Evolutionary conservation across 768 basidiomycete species (phyloP).

Genomic region (Gyrodon lividus): DNA sequence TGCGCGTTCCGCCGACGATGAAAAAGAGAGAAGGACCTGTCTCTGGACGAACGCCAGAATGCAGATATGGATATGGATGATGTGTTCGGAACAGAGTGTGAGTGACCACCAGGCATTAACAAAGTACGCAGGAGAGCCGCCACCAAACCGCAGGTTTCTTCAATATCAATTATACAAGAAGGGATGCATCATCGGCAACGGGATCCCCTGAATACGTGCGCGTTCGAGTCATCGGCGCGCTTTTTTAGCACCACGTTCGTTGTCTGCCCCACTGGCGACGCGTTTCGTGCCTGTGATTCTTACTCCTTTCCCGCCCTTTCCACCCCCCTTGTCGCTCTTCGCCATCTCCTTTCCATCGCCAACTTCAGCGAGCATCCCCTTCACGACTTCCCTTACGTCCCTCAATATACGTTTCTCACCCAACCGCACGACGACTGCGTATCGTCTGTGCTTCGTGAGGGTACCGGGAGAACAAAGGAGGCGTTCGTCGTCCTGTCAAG

Average conservation of each 20-base stretch:
- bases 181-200: no score
- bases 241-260: slow-evolving; percentile 17
- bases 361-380: slow-evolving; percentile 7
- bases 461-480: slow-evolving; percentile 29
- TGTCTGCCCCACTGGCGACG: slow-evolving; percentile 3
- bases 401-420: slow-evolving; percentile 76
- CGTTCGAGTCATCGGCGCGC: slow-evolving; percentile 16
- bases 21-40: no score
- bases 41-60: no score
- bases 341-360: slow-evolving; percentile 1
- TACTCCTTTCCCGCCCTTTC: background rate
- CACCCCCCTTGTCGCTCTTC: slow-evolving; percentile 1
- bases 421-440: slow-evolving; percentile 71
- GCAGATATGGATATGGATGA: no score
- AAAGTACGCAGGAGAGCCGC: no score
- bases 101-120: no score
- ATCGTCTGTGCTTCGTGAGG: slow-evolving; percentile 46
- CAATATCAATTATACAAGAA: no score
- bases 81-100: no score
- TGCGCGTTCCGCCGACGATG: no score
- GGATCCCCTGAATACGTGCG: no score
- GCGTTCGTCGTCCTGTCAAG: slow-evolving; percentile 49
- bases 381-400: slow-evolving; percentile 20
- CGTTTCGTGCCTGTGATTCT: slow-evolving; percentile 14
- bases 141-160: no score